Base-by-base conservation (phyloP, 140 eudicot genomes). In the Ambrosia hybrid region DNA sequence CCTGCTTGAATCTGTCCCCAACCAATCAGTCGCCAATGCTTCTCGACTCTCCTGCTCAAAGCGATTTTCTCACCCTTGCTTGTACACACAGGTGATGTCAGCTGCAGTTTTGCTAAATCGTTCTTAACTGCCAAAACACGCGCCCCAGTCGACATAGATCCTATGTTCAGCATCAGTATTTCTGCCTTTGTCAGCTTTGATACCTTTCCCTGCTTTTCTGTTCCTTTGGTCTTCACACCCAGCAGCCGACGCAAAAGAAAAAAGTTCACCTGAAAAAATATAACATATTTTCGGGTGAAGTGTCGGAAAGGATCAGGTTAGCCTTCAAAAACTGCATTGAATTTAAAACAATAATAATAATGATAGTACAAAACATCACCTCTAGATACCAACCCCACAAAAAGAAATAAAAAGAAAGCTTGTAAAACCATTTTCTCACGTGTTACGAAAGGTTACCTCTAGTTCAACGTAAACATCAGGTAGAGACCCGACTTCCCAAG, bases 1-100 rank as follows among this genome's bases (percentile, higher is more conserved):
- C 99, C 99, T 9, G 99, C 99, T 80, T 90, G 97, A 79, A 94
- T 94, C 70, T 90, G 96, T 36, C 99, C 99, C 99, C 99, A 94
- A 41, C 99, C 99, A 14, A 94, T 94, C 34, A 94, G 86, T 26
- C 99, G 96, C 99, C 99, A 94, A 64, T 94, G 99, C 86, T 91
- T 90, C 81, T 94, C 99, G 9, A 94, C 96, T 41, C 99, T 77
- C 64, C 99, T 77, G 70, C 99, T 94, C 55, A 94, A 80, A 0
- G 99, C 99, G 57, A 94, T 88, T 64, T 94, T 94, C 85, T 94
- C 99, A 0, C 99, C 99, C 71, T 83, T 86, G 86, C 99, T 94
- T 5, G 99, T 94, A 83, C 99, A 94, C 17, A 94, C 99, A 0
- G 99, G 99, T 43, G 99, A 88, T 0, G 99, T 94, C 52, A 94